phyloP scores from a whole-genome alignment of 345 rosid genomes.

The Pseudoturritis turrita region DNA sequence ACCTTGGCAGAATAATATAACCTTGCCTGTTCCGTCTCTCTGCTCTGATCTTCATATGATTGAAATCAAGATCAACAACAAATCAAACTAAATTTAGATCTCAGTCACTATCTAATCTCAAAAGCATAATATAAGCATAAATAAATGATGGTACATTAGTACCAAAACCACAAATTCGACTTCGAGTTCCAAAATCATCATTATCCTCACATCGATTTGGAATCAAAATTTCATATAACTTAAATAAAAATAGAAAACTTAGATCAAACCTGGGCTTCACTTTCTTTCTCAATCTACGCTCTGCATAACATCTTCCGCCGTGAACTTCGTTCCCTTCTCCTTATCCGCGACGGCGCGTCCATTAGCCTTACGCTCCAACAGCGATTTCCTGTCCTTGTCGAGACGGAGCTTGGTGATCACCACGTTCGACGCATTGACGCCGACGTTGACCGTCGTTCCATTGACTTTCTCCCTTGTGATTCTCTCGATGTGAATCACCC shows the following conservation, averaged over 20 bases:
- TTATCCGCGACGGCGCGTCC: conserved; percentile 65
- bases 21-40: not conserved
- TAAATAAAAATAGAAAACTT: not conserved
- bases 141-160: not conserved
- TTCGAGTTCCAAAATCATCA: not conserved
- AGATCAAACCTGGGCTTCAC: not conserved
- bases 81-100: not conserved
- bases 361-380: conserved; percentile 65
- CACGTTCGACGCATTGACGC: conserved; percentile 58
- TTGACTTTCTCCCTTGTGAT: conserved; percentile 71
- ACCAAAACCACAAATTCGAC: not conserved
- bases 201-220: not conserved
- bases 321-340: conserved; percentile 69
- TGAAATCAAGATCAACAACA: not conserved
- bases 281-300: conserved; percentile 39
- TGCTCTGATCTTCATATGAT: no score
- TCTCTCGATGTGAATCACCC: conserved; percentile 77
- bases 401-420: conserved; percentile 60
- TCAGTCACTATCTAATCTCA: not conserved
- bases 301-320: conserved; percentile 69
- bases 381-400: conserved; percentile 60
- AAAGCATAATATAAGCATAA: not conserved
- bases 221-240: not conserved
- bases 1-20: no score
- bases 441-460: conserved; percentile 69